These are phyloP conservation scores for Eucalyptus curtisii DNA, from an alignment of 345 rosid genomes.

Conservation along the genomic window DNA sequence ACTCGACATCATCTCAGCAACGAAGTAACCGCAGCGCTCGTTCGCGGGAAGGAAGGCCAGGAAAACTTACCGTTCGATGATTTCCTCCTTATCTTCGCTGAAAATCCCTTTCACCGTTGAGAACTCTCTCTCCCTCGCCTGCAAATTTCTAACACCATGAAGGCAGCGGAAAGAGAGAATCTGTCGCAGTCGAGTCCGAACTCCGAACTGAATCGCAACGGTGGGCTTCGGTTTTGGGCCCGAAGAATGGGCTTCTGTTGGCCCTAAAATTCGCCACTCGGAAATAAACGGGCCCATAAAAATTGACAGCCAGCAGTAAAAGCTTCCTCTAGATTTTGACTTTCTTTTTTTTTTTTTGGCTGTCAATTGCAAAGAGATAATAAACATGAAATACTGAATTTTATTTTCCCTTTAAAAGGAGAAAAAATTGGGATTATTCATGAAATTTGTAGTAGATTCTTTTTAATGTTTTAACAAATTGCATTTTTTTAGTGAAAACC, in stretches of 20 bases:
- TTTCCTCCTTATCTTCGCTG: not conserved
- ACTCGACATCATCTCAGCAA: not conserved
- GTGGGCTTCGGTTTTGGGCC: not conserved
- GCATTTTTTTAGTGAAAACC: not conserved
- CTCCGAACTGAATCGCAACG: not conserved
- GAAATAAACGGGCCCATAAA: not conserved
- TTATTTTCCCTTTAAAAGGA: not conserved
- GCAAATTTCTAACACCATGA: not conserved
- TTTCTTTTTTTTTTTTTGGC: not conserved
- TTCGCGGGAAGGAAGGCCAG: not conserved
- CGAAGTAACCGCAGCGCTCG: not conserved
- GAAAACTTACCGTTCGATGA: not conserved
- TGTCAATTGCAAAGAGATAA: not conserved
- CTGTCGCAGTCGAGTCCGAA: not conserved
- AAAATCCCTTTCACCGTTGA: not conserved
- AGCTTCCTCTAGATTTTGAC: not conserved
- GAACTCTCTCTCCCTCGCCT: not conserved
- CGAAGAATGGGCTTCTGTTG: not conserved
- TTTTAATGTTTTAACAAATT: not conserved
- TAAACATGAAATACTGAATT: not conserved
- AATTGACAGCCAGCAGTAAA: not conserved
- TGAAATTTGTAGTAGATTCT: not conserved
- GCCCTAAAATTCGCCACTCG: not conserved
- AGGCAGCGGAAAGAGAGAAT: not conserved
- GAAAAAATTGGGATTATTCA: not conserved